phyloP scores from a whole-genome alignment of 2,329 filamentous ascomycete genomes.

The Sodiomyces alkalinus region DNA sequence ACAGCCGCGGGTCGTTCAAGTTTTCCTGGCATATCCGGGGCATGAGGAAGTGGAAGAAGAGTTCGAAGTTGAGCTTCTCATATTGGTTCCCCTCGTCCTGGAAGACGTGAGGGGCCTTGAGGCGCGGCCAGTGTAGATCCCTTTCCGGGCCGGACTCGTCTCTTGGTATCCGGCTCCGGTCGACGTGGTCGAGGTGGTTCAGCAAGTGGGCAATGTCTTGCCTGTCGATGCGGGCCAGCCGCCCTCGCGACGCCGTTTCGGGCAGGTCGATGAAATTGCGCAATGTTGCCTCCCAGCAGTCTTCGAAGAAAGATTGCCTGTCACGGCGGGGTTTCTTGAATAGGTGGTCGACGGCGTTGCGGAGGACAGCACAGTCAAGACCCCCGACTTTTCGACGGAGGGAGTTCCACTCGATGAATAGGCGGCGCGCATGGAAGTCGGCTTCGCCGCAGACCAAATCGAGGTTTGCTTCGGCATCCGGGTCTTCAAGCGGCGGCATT shows the following conservation, averaged over 20 bases:
- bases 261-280: not conserved
- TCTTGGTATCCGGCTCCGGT: not conserved
- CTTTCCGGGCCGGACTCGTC: no score
- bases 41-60: not conserved
- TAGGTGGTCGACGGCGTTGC: not conserved
- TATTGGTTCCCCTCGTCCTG: not conserved
- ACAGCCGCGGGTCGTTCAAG: not conserved
- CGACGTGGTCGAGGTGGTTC: not conserved
- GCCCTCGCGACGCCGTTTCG: not conserved
- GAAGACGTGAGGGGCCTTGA: not conserved
- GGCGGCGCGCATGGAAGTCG: not conserved
- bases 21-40: not conserved
- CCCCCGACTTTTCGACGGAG: not conserved
- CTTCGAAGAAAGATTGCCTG: not conserved
- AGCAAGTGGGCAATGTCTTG: not conserved
- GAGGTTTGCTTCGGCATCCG: not conserved
- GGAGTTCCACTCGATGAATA: not conserved
- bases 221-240: not conserved
- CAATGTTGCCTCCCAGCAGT: not conserved
- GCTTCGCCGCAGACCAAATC: not conserved
- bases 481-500: not conserved
- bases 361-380: not conserved
- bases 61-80: not conserved
- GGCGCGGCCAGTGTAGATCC: no score
- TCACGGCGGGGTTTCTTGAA: not conserved